A percentile compares a stretch with the other conserved stretches of the same genome.
These are phyloP conservation scores for Eragrostis nindensis DNA, from an alignment of 176 grass and related monocot genomes.

Conservation along the genomic window DNA sequence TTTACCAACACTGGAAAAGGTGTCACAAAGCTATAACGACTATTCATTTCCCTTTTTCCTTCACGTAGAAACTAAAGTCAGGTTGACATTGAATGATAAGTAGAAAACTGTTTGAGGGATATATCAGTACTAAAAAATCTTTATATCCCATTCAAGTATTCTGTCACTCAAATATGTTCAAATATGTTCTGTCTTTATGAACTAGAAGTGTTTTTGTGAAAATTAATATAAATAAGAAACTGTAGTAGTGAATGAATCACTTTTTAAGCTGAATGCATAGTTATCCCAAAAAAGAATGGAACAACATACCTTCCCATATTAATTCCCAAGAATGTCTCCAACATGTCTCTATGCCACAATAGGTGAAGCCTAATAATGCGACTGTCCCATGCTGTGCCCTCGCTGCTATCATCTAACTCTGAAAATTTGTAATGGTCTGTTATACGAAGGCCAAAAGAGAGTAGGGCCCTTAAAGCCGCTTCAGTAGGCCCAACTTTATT, in stretches of 20 bases:
- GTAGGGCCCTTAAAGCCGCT: constrained; percentile 67
- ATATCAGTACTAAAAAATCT: constrained; percentile 23
- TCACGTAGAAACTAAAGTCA: constrained; percentile 23
- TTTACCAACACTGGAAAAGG: neutral
- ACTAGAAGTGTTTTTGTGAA: neutral
- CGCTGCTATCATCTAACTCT: constrained; percentile 41
- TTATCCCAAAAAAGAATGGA: constrained; percentile 42
- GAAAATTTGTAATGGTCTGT: constrained; percentile 76
- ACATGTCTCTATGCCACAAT: constrained; percentile 72
- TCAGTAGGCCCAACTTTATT: constrained; percentile 78
- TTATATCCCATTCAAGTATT: neutral
- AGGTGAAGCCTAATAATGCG: constrained; percentile 76
- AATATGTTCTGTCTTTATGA: constrained; percentile 5
- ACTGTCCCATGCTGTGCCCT: constrained; percentile 62
- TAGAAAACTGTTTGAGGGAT: constrained; percentile 9
- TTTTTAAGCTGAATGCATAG: neutral
- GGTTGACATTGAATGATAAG: neutral
- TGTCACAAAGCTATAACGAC: constrained; percentile 14
- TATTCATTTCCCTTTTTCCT: constrained; percentile 9
- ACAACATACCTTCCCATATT: constrained; percentile 90
- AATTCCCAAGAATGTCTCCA: constrained; percentile 96
- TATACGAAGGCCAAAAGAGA: constrained; percentile 82
- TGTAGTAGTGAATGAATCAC: constrained; percentile 30
- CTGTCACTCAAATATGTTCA: constrained; percentile 9
- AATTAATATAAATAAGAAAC: constrained; percentile 21